Evolutionary conservation across 2,329 filamentous ascomycete species (phyloP).

Genomic region (Gaeumannomyces sp.): DNA sequence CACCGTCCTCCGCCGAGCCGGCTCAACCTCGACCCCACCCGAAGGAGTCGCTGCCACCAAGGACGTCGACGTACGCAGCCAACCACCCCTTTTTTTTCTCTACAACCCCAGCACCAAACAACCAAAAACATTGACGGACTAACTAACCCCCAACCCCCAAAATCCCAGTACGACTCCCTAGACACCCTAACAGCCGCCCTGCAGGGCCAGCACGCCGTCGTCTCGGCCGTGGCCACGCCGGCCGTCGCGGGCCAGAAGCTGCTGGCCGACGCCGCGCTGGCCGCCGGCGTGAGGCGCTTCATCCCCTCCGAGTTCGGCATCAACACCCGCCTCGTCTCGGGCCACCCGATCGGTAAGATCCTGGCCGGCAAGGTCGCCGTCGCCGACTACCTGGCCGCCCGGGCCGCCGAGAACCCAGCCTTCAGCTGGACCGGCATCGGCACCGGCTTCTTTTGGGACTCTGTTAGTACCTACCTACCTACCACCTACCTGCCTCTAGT

Average conservation of each 20-base stretch:
- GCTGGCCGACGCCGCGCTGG: conserved; percentile 16
- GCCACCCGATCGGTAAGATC: conserved; percentile 15
- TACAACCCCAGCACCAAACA: background rate
- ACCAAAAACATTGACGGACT: too few species aligned
- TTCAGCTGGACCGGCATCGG: conserved; percentile 24
- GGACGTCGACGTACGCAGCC: conserved; percentile 11
- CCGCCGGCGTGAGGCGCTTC: conserved; percentile 18
- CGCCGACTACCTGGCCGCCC: conserved; percentile 11
- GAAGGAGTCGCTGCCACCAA: conserved; percentile 3
- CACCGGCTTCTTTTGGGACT: conserved; percentile 26
- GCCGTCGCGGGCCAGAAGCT: conserved; percentile 25
- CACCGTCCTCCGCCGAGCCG: conserved; percentile 5
- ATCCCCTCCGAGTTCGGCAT: conserved; percentile 21
- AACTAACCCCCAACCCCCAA: too few species aligned
- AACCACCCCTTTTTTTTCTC: background rate
- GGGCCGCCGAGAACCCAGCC: conserved; percentile 5
- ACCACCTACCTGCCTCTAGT: too few species aligned
- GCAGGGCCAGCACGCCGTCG: conserved; percentile 42
- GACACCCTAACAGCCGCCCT: conserved; percentile 35
- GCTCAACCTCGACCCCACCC: background rate
- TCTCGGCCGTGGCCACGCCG: conserved; percentile 40
- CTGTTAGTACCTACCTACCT: too few species aligned
- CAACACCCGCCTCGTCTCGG: conserved; percentile 24
- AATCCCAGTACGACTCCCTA: conserved; percentile 32
- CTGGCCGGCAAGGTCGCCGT: conserved; percentile 3